Percentiles rank a stretch among this genome's conserved stretches.
phyloP scores from a whole-genome alignment of 2,329 filamentous ascomycete genomes.

The Talaromyces sp. region DNA sequence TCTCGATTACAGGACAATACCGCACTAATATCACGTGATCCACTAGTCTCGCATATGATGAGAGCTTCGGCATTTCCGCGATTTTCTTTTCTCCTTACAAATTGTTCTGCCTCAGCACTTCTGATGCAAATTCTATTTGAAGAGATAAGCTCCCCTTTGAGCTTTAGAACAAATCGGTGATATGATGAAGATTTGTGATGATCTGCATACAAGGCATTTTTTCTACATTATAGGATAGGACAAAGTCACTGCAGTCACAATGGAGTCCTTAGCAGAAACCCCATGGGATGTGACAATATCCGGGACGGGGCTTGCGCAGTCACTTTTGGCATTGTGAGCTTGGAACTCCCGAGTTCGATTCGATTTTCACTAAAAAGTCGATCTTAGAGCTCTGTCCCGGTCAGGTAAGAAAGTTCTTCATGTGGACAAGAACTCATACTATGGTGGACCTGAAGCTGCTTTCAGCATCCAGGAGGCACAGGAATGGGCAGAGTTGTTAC shows the following conservation, averaged over 20 bases:
- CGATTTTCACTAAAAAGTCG: slow-evolving; percentile 51
- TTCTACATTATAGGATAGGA: not conserved
- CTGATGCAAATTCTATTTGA: not conserved
- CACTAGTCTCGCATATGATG: slow-evolving; percentile 2
- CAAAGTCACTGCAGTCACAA: slow-evolving; percentile 33
- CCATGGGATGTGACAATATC: slow-evolving; percentile 75
- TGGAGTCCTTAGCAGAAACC: slow-evolving; percentile 71
- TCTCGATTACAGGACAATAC: not conserved
- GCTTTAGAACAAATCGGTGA: not conserved
- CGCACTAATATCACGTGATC: slow-evolving; percentile 5
- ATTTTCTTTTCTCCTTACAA: not conserved
- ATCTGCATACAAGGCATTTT: not conserved
- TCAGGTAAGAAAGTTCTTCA: slow-evolving; percentile 89
- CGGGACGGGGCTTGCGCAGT: slow-evolving; percentile 73
- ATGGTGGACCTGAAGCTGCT: slow-evolving; percentile 79
- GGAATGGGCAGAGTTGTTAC: slow-evolving; percentile 58
- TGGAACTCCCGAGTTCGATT: slow-evolving; percentile 17
- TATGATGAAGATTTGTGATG: not conserved
- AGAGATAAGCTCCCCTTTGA: not conserved
- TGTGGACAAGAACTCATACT: slow-evolving; percentile 80
- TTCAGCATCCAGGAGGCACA: slow-evolving; percentile 78
- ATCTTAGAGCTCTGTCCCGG: slow-evolving; percentile 77
- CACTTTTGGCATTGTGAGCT: slow-evolving; percentile 68
- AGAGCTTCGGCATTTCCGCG: not conserved
- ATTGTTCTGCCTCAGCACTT: not conserved